phyloP scores from a whole-genome alignment of 345 rosid genomes.

The Rhodamnia rubescens region DNA sequence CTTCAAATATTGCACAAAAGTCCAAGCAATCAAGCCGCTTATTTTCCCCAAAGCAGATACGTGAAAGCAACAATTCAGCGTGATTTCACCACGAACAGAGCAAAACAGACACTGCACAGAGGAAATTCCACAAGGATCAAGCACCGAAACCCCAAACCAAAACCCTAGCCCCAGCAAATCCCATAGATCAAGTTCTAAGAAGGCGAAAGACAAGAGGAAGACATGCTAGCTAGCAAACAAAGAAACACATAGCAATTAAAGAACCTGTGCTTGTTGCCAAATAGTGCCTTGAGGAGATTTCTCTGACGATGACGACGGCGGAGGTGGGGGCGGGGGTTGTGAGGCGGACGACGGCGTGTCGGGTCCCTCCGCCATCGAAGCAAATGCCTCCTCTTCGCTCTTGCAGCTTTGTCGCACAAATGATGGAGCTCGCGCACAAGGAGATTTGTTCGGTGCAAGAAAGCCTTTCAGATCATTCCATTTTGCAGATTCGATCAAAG shows the following conservation, averaged over 20 bases:
- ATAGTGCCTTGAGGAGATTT: constrained; percentile 9
- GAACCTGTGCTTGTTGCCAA: constrained; percentile 31
- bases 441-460: neutral
- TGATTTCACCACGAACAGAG: neutral
- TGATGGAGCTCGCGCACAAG: neutral
- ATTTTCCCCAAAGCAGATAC: neutral
- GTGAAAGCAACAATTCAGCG: neutral
- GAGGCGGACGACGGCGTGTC: constrained; percentile 18
- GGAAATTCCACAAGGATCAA: neutral
- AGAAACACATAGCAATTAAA: neutral
- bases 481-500: neutral
- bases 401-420: neutral
- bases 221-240: neutral
- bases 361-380: constrained; percentile 34
- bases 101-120: neutral
- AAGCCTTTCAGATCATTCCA: neutral
- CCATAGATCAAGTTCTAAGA: neutral
- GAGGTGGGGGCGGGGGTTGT: constrained; percentile 9
- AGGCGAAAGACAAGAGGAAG: neutral
- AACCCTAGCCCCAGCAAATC: neutral
- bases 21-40: neutral
- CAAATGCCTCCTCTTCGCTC: neutral
- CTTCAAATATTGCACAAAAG: neutral
- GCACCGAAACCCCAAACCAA: neutral
- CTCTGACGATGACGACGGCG: neutral